Evolutionary conservation across 768 basidiomycete species (phyloP), one percentile per base, ranked within the genome.

Genomic region (Cystofilobasidium bisporidii): DNA sequence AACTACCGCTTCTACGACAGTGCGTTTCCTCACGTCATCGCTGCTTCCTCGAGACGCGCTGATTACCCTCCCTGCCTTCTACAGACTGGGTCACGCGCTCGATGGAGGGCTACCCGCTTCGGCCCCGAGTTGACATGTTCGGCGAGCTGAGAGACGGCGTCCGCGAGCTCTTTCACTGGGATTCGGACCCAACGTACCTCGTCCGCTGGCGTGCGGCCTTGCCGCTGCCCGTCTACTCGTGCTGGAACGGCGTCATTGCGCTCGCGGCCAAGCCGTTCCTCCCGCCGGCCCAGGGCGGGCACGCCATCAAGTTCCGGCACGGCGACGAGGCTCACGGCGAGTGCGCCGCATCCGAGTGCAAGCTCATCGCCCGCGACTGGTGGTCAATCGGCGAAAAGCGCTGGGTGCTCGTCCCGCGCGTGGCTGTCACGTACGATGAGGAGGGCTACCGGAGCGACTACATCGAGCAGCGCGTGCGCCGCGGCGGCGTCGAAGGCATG

Each of bases 1-100:
- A 69, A 69, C 32, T 69, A 63, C n/a, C n/a, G 68, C 40, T 69
- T 69, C 36, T 69, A 69, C 22, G 68, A 69, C 45, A 69, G 66
- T 67, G 41, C 33, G 66, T 67, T 17, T 17, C 40, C 40, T 41
- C 10, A 9, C 40, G 40, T 17, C 40, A 41, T 15, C 14, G 43
- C 20, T 43, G 43, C 43, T 15, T 15, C 14, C 43, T 4, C 14
- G 43, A 9, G 40, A 47, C 8, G 36, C 28, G n/a, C 57, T 59
- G 9, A 28, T 59, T 33, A 28, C 2, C 32, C 30, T 32, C 38
- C 4, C 26, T 33, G 4, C 36, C 57, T 8, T 12, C 6, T 59
- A 43, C 15, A 67, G 66, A 69, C 63, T 69, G 68, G 68, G 68
- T 69, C 3, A 69, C 68, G 8, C 61, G 68, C 8, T 64, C 68